Evolutionary conservation across 495 filamentous ascomycete species (phyloP), one percentile per base, ranked within the genome.

Genomic region (Neurospora sp.): DNA sequence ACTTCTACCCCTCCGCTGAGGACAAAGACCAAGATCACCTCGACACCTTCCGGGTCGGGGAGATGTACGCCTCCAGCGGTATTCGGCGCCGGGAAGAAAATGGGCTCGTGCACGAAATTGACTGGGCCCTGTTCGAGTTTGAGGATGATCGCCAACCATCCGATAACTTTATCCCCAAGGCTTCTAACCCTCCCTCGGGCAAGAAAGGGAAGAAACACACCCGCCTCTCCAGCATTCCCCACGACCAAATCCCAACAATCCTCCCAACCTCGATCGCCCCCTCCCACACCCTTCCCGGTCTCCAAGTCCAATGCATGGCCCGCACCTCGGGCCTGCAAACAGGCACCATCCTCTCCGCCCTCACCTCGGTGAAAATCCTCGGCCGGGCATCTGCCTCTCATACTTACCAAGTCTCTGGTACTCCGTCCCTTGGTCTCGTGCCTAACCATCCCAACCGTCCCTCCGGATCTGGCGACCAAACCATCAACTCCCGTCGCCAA

Each of bases 41-140:
- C 4, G 87, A 89, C 61, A 91, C 90, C 0, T 93, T 92, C 76
- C 86, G 87, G 10, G 83, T 98, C 3, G 95, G 95, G 12, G 90
- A 92, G 74, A 84, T 98, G 39, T 92, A 96, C 73, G 95, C 94
- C 20, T 97, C 93, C 2, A 96, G 93, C 20, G 95, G 95, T 10
- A 89, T 97, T 71, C 87, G 92, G 20, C 89, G 96, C 3, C 90
- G 90, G 76, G 85, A 80, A 0, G 71, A 76, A 12, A 84, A 88
- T 37, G 88, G 88, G 7, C 81, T 94, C 14, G 86, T 92, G 16
- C 95, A 98, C 76, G 95, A 98, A 79, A 94, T 98, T 73, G 95
- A 98, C 79, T 98, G 95, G 95, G 94, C 94, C 0, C 82, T 98
- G 11, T 92, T 98, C 73, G 91, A 94, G 77, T 91, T 98, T 69